Base-by-base conservation (phyloP, 768 basidiomycete genomes). In the Suillus subluteus region DNA sequence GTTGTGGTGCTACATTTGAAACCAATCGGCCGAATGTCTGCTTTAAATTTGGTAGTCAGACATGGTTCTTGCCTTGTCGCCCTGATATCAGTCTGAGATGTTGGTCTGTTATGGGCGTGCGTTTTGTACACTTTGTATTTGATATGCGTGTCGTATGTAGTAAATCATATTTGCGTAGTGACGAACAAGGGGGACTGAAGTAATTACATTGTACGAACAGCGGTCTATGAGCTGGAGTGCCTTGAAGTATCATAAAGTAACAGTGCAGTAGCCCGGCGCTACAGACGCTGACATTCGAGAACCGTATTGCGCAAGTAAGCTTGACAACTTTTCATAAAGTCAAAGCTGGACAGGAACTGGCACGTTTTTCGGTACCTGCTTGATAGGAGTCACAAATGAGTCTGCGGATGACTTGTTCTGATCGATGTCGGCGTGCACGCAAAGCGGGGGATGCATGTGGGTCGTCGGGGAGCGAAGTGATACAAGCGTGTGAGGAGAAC, bases 401-500 rank as follows among this genome's bases (percentile, higher is more conserved):
- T 5, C 5, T 5, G 18, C 54, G 54, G 11, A 55, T 32, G 6
- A 1, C 18, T 4, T 55, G 2, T 12, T 55, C 32, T 21, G 54
- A 32, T 21, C 11, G 37, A 0, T 55, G 4, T 35, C 54, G 54
- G 6, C 30, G 30, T 35, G 32, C 54, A 2, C 32, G 54, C 11
- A 55, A 35, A 0, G 9, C 18, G 5, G 9, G 2, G 8, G 56
- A 38, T 0, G 56, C 30, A 15, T 15, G 13, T 58, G 67, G 66
- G 41, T 77, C 65, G 18, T 76, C 72, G 5, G 69, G 72, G 1
- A 76, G 58, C 16, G 79, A 72, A 21, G 79, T 79, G 23, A 79
- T 72, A 65, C 78, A 79, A 26, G 73, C 79, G 6, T 79, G 75
- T 18, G 70, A 72, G 58, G 54, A 52, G 26, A 80, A 79, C 9